Base-by-base conservation (phyloP, 805 yeast genomes). In the Priceomyces carsonii region DNA sequence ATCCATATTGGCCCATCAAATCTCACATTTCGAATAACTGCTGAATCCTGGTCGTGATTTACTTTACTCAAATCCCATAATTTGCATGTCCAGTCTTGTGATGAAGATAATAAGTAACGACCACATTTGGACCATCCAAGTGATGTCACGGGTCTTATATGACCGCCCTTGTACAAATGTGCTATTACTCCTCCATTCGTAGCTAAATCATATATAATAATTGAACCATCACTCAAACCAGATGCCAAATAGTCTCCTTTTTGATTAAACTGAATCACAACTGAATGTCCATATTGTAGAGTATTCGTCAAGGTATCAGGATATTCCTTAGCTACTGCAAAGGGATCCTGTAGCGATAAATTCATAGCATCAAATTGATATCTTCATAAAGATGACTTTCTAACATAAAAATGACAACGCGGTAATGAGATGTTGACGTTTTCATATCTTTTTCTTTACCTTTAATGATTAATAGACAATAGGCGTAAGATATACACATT, bases 181-280 rank as follows among this genome's bases (percentile, higher is more conserved):
- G 75, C 70, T 5, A 87, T 66, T 2, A 79, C 74, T 13, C 63
- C 57, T 16, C 77, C 79, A 40, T 63, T 63, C 16, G 93, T 83
- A 48, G 82, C 86, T 49, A 77, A 69, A 55, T 88, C 96, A 45
- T 82, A 80, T 9, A 89, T 75, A 14, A 84, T 69, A 5, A 88
- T 76, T 0, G 81, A 66, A 0, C 96, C 96, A 54, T 83, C 84
- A 3, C 75, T 65, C 21, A 82, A 63, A 0, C 96, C 96, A 2
- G 85, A 75, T 1, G 96, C 96, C 4, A 89, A 58, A 52, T 90
- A 90, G 55, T 87, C 95, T 5, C 97, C 97, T 33, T 77, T 77
- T 6, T 73, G 62, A 47, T 79, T 85, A 64, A 79, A 85, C 53
- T 75, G 77, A 25, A 89, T 71, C 39, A 77, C 77, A 6, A 87